A percentile compares a stretch with the other conserved stretches of the same genome.
Conservation (phyloP, 148 eudicot species). For the Vaccinium vitisidaea region DNA sequence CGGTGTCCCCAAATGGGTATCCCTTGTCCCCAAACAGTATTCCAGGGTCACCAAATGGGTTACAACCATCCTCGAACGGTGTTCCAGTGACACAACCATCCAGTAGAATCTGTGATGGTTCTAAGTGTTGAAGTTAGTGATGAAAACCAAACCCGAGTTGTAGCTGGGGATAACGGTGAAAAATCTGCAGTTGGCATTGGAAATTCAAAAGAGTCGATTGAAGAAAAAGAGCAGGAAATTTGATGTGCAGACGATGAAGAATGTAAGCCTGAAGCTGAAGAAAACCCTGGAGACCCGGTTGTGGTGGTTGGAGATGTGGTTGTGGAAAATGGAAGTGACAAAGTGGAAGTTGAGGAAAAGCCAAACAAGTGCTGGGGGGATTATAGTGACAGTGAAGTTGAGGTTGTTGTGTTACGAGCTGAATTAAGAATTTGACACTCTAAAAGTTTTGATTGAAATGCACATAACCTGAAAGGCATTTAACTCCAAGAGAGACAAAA, state of each 20-base stretch:
- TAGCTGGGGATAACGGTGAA: conserved; percentile 21
- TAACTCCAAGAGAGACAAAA: neutral
- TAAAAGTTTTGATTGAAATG: neutral
- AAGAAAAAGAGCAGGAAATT: conserved; percentile 23
- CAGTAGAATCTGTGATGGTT: conserved; percentile 36
- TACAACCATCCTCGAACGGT: conserved; percentile 30
- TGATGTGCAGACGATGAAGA: conserved; percentile 24
- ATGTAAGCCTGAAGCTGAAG: conserved; percentile 26
- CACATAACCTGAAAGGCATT: neutral
- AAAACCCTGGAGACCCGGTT: conserved; percentile 22
- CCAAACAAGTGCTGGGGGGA: conserved; percentile 73
- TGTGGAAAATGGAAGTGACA: conserved; percentile 25
- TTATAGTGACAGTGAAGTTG: conserved; percentile 74
- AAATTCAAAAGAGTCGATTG: conserved; percentile 15
- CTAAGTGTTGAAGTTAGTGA: conserved; percentile 33
- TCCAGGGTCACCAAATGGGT: conserved; percentile 28
- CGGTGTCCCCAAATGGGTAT: conserved; percentile 44
- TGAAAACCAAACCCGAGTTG: conserved; percentile 23
- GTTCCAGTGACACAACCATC: conserved; percentile 32
- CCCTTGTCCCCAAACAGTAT: conserved; percentile 37
- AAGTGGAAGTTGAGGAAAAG: conserved; percentile 33
- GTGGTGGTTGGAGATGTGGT: conserved; percentile 17
- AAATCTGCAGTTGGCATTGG: conserved; percentile 18
- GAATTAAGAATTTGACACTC: conserved; percentile 21
- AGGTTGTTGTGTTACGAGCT: conserved; percentile 37